These are phyloP conservation scores for Penicillium lividum DNA, from an alignment of 495 filamentous ascomycete genomes.

Conservation along the genomic window DNA sequence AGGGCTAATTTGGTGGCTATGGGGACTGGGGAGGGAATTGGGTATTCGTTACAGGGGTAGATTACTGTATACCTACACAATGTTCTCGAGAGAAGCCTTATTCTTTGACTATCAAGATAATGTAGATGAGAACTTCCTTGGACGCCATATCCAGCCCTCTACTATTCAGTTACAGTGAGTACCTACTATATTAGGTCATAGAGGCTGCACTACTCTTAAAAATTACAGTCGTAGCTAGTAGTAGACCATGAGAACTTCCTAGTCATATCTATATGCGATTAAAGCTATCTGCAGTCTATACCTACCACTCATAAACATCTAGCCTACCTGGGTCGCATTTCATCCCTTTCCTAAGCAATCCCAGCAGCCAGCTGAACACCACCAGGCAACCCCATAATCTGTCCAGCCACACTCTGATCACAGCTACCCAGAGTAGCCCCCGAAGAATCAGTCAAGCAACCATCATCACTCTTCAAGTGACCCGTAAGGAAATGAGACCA, in stretches of 20 bases:
- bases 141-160: too few species aligned
- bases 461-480: constrained; percentile 25
- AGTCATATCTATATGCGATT: too few species aligned
- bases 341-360: not conserved
- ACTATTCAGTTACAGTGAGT: too few species aligned
- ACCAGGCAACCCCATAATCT: constrained; percentile 38
- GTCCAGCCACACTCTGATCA: constrained; percentile 21
- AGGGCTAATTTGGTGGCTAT: constrained; percentile 57
- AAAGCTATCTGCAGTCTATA: too few species aligned
- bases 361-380: constrained; percentile 22
- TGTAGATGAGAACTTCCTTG: too few species aligned
- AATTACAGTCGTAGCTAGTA: too few species aligned
- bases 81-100: too few species aligned
- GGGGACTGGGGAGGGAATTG: constrained; percentile 60
- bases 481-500: constrained; percentile 33
- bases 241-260: too few species aligned
- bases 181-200: too few species aligned
- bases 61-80: too few species aligned
- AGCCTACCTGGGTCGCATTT: not conserved
- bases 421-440: constrained; percentile 16
- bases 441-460: constrained; percentile 28
- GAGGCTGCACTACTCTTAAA: too few species aligned
- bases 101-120: too few species aligned
- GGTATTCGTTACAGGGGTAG: constrained; percentile 54
- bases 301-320: not conserved